Percentiles rank a stretch among this genome's conserved stretches.
phyloP scores from a whole-genome alignment of 164 flowering plant genomes.

The Buxus sempervirens region DNA sequence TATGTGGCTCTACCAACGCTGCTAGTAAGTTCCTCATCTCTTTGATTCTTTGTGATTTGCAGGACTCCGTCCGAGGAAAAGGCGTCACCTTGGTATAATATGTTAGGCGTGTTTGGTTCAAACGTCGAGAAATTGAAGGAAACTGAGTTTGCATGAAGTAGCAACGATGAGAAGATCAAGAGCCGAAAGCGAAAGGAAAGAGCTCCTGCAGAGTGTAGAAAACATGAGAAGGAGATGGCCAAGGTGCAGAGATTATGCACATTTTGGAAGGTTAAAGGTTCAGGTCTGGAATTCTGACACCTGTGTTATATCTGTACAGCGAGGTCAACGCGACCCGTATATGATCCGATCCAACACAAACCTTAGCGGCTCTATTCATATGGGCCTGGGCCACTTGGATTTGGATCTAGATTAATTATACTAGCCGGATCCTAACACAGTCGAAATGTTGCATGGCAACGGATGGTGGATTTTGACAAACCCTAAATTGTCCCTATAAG shows the following conservation, averaged over 20 bases:
- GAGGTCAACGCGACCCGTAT: too few relatives aligned
- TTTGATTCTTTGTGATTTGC: slow-evolving; percentile 1
- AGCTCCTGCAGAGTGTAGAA: neutral
- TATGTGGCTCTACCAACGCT: slow-evolving; percentile 4
- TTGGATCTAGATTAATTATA: too few relatives aligned
- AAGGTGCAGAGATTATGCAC: neutral
- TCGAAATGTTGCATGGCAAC: too few relatives aligned
- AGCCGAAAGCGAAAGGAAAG: neutral
- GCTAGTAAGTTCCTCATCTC: neutral
- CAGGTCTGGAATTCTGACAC: too few relatives aligned
- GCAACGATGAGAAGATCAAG: slow-evolving; percentile 4
- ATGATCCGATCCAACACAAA: too few relatives aligned
- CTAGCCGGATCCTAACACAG: too few relatives aligned
- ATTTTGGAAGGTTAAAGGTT: too few relatives aligned
- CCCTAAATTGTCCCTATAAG: too few relatives aligned
- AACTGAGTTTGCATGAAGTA: slow-evolving; percentile 9
- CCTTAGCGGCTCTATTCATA: too few relatives aligned
- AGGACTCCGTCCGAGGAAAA: neutral
- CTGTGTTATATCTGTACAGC: too few relatives aligned
- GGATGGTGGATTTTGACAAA: too few relatives aligned
- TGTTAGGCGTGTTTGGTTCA: slow-evolving; percentile 11
- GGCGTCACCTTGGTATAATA: neutral
- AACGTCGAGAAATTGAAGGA: slow-evolving; percentile 27
- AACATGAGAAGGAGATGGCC: neutral
- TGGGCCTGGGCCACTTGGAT: too few relatives aligned